Percentiles rank a stretch among this genome's conserved stretches.
phyloP scores from a whole-genome alignment of 345 rosid species.

The Citrus trifoliata region DNA sequence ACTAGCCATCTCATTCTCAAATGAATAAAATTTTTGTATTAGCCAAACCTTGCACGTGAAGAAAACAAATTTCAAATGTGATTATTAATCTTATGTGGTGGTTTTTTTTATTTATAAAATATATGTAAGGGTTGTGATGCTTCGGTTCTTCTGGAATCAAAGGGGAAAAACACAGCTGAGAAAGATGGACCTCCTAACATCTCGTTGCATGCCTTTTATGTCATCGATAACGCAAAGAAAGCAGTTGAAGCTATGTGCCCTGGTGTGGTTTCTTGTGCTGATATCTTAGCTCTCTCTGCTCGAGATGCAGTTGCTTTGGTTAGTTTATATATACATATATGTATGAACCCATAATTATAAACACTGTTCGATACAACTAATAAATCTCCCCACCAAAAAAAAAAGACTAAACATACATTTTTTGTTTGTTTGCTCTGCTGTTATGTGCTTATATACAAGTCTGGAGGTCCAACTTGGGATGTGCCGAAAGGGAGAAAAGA shows the following conservation, averaged over 20 bases:
- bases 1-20: no score
- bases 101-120: conserved; percentile 7
- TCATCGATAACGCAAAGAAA: conserved; percentile 74
- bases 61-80: neutral
- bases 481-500: conserved; percentile 92
- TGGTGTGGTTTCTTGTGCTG: conserved; percentile 86
- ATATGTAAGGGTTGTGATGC: conserved; percentile 76
- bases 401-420: neutral
- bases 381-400: no score
- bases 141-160: conserved; percentile 70
- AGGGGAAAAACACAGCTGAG: conserved; percentile 66
- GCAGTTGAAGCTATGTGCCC: conserved; percentile 77
- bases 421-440: neutral
- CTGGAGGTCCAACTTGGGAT: conserved; percentile 86
- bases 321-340: conserved; percentile 5
- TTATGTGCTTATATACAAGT: conserved; percentile 29
- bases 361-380: neutral
- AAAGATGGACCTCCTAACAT: conserved; percentile 93
- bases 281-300: conserved; percentile 81
- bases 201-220: conserved; percentile 84
- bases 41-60: neutral
- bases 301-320: conserved; percentile 79
- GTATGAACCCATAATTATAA: neutral
- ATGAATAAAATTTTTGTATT: neutral
- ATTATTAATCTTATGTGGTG: neutral